Evolutionary conservation across 805 yeast genomes (phyloP), one percentile per base, ranked within the genome.

Genomic region (Ogataea sp.): DNA sequence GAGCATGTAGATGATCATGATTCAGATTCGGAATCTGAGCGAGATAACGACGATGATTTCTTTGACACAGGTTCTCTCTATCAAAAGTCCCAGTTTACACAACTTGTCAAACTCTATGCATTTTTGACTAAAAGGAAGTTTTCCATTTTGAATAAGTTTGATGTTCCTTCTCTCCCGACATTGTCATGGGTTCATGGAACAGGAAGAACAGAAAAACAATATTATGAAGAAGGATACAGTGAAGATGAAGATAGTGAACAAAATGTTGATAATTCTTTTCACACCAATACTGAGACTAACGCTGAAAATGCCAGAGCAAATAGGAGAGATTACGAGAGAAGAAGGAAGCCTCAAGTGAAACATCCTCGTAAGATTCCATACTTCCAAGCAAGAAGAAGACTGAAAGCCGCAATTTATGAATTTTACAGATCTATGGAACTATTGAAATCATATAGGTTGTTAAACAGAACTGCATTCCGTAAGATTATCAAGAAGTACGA

Each of bases 401-500:
- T 85, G 41, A 81, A 82, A 48, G 64, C 67, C 24, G 94, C 94
- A 0, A 56, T 81, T 21, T 61, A 75, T 41, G 95, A 86, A 52
- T 80, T 73, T 47, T 87, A 86, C 56, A 69, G 90, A 42, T 74
- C 83, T 8, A 63, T 87, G 44, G 84, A 83, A 43, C 67, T 85
- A 27, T 61, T 84, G 37, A 75, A 75, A 46, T 80, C 85, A 1
- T 93, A 79, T 57, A 70, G 85, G 47, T 67, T 80, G 36, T 59
- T 89, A 49, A 93, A 93, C 59, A 70, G 88, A 24, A 88, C 95
- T 0, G 98, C 94, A 0, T 78, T 89, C 51, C 73, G 96, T 38
- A 93, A 93, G 52, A 79, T 93, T 51, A 69, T 87, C 42, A 93
- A 93, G 55, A 93, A 93, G 58, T 89, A 77, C 55, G 98, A 93